Percentiles rank a stretch among this genome's conserved stretches.
phyloP scores from a whole-genome alignment of 345 rosid genomes.

The Viola odorata region DNA sequence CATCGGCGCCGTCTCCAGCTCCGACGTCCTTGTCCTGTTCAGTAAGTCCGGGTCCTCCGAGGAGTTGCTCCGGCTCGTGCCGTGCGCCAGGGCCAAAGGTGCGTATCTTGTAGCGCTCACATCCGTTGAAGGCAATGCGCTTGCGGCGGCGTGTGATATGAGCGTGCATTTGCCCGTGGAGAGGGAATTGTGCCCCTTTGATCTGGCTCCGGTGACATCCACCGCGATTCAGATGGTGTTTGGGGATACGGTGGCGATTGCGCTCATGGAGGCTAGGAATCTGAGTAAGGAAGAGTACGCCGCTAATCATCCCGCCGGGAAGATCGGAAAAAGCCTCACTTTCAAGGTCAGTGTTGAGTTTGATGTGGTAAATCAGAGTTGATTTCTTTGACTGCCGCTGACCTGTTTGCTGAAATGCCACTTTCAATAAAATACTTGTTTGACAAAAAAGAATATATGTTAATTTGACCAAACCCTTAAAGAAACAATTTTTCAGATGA shows the following conservation, averaged over 20 bases:
- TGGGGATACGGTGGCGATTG: slow-evolving; percentile 96
- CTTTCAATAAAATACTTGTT: too few relatives aligned
- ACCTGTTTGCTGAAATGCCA: too few relatives aligned
- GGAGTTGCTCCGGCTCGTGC: slow-evolving; percentile 77
- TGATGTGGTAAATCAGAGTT: background rate
- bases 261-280: slow-evolving; percentile 86
- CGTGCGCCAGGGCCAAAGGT: slow-evolving; percentile 85
- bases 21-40: slow-evolving; percentile 66
- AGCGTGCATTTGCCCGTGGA: slow-evolving; percentile 77
- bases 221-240: slow-evolving; percentile 98
- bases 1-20: slow-evolving; percentile 57
- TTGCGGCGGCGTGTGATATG: slow-evolving; percentile 62
- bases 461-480: too few relatives aligned
- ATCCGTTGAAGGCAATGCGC: slow-evolving; percentile 64
- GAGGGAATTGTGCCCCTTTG: slow-evolving; percentile 89
- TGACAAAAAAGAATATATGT: too few relatives aligned
- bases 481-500: too few relatives aligned
- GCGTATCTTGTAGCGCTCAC: slow-evolving; percentile 68
- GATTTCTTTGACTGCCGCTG: background rate
- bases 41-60: slow-evolving; percentile 87
- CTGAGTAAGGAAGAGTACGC: slow-evolving; percentile 81
- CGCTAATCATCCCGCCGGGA: slow-evolving; percentile 90
- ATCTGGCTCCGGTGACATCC: slow-evolving; percentile 95
- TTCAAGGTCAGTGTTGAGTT: slow-evolving; percentile 68
- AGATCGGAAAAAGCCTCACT: slow-evolving; percentile 87